Evolutionary conservation across 169 alveolate species (phyloP).

Genomic region (Plasmodium fragile): DNA sequence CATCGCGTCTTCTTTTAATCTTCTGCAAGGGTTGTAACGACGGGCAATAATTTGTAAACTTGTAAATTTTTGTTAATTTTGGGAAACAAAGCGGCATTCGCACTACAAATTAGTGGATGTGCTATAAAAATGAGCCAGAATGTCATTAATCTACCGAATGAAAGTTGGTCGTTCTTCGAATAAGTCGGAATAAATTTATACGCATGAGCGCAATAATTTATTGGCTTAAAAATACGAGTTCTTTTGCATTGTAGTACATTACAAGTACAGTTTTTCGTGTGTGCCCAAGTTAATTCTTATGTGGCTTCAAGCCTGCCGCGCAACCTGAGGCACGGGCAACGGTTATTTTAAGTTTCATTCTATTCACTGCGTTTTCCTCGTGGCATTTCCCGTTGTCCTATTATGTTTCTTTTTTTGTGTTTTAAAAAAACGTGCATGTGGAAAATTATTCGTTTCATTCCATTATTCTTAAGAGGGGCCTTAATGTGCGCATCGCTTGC

Average conservation of each 20-base stretch:
- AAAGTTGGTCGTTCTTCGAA: not conserved
- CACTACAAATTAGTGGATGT: not conserved
- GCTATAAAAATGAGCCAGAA: not conserved
- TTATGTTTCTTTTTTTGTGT: not conserved
- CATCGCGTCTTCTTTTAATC: constrained; percentile 4
- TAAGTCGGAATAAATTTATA: not conserved
- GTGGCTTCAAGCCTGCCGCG: not conserved
- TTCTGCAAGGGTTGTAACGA: not conserved
- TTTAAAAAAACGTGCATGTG: not conserved
- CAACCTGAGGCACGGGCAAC: not conserved
- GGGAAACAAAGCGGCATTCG: not conserved
- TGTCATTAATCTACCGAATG: not conserved
- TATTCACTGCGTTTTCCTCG: not conserved
- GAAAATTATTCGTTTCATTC: not conserved
- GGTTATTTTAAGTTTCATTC: not conserved
- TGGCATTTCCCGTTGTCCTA: not conserved
- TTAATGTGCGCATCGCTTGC: not conserved
- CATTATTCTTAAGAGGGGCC: not conserved
- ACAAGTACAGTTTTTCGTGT: not conserved
- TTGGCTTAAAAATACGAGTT: not conserved
- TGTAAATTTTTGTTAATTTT: not conserved
- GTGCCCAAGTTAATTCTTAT: not conserved
- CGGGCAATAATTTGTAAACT: not conserved
- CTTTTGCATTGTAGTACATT: not conserved
- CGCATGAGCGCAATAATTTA: not conserved